A percentile compares a stretch with the other conserved stretches of the same genome.
These are phyloP conservation scores for Citeromyces matritensis DNA, from an alignment of 805 yeast genomes.

Conservation along the genomic window DNA sequence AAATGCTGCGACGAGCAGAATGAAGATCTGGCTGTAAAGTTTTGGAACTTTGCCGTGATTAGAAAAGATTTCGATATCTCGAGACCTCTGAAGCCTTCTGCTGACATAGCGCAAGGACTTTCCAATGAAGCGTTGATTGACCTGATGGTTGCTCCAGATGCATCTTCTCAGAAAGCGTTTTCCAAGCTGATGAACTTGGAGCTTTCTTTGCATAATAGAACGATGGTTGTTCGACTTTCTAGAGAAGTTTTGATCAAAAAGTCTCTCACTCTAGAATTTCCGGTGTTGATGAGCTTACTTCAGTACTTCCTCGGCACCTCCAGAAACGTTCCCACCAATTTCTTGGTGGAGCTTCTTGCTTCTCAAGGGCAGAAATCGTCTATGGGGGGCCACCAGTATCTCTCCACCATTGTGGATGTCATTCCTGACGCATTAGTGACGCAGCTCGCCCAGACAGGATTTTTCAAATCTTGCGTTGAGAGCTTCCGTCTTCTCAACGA, in stretches of 20 bases:
- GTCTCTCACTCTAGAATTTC: slow-evolving; percentile 10
- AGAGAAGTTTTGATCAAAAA: slow-evolving; percentile 15
- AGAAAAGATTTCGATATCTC: slow-evolving; percentile 15
- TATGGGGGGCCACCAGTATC: slow-evolving; percentile 12
- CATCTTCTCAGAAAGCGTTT: slow-evolving; percentile 4
- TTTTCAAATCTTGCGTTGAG: slow-evolving; percentile 15
- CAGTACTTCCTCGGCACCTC: slow-evolving; percentile 8
- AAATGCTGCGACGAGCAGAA: slow-evolving; percentile 9
- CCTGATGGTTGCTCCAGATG: not conserved
- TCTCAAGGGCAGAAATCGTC: slow-evolving; percentile 15
- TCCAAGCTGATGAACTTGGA: slow-evolving; percentile 8
- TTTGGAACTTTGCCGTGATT: slow-evolving; percentile 15
- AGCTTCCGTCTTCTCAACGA: slow-evolving; percentile 16
- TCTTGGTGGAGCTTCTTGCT: slow-evolving; percentile 11
- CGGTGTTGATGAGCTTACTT: slow-evolving; percentile 9
- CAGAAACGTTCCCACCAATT: not conserved
- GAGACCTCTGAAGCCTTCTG: not conserved
- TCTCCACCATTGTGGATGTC: slow-evolving; percentile 15
- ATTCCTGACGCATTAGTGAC: slow-evolving; percentile 6
- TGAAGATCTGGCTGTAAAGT: slow-evolving; percentile 9
- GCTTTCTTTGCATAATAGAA: slow-evolving; percentile 9
- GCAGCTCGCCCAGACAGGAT: slow-evolving; percentile 8
- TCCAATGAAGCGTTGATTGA: not conserved
- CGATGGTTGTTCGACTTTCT: slow-evolving; percentile 10
- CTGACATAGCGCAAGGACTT: not conserved